A percentile compares a stretch with the other conserved stretches of the same genome.
Conservation (phyloP, 2,329 filamentous ascomycete genomes). For the Cercospora brassicicola region DNA sequence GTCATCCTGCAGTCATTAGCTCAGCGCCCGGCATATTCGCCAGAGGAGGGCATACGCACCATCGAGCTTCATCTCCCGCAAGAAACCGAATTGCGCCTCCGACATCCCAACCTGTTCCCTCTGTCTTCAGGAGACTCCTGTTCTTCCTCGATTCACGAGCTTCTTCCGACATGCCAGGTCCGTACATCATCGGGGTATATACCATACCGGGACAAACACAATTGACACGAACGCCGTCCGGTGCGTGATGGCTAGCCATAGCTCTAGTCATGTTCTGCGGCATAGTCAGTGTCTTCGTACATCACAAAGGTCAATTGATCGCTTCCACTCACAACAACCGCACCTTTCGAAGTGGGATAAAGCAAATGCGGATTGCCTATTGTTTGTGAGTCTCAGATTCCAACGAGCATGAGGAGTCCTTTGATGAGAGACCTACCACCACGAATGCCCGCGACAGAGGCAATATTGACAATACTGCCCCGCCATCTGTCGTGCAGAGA, state of each 20-base stretch:
- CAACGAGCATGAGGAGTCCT: background rate
- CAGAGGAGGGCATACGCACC: constrained; percentile 41
- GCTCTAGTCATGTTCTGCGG: constrained; percentile 54
- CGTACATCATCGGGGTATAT: constrained; percentile 59
- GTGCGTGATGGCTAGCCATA: constrained; percentile 57
- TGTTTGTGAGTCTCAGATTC: background rate
- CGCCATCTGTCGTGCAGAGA: constrained; percentile 30
- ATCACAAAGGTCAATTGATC: background rate
- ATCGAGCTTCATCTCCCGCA: constrained; percentile 54
- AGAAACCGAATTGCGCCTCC: constrained; percentile 54
- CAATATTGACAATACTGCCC: constrained; percentile 63
- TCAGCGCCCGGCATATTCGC: background rate
- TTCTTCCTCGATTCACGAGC: constrained; percentile 52
- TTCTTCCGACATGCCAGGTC: constrained; percentile 52
- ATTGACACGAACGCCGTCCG: constrained; percentile 55
- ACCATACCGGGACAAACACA: constrained; percentile 58
- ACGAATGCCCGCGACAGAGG: constrained; percentile 59
- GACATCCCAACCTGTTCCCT: constrained; percentile 58
- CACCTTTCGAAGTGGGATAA: constrained; percentile 57
- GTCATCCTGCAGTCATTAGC: constrained; percentile 32
- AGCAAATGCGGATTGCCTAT: constrained; percentile 53
- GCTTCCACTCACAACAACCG: constrained; percentile 45
- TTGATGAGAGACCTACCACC: constrained; percentile 37
- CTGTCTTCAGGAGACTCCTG: constrained; percentile 53
- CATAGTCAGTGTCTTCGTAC: background rate